A percentile compares a stretch with the other conserved stretches of the same genome.
These are phyloP conservation scores for Phoma herbarum DNA, from an alignment of 2,329 filamentous ascomycete genomes.

Conservation along the genomic window DNA sequence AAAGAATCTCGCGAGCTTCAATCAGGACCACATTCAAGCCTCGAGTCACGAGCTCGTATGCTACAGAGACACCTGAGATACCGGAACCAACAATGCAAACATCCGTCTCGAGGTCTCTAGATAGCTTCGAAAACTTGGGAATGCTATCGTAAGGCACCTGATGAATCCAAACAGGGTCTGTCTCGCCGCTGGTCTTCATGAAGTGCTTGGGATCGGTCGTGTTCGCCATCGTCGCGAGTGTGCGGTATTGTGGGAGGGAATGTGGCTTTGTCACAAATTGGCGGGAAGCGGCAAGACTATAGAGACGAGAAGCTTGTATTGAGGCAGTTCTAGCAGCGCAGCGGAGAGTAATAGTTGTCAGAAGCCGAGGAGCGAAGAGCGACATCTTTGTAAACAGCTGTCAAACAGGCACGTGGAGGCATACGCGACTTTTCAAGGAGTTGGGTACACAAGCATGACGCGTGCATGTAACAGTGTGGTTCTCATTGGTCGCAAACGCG, in stretches of 20 bases:
- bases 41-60: constrained; percentile 63
- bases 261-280: constrained; percentile 3
- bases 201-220: constrained; percentile 44
- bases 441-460: constrained; percentile 27
- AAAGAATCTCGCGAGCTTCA: constrained; percentile 63
- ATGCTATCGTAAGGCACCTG: constrained; percentile 56
- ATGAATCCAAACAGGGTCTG: constrained; percentile 64
- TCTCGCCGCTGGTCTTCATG: constrained; percentile 60
- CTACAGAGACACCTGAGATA: constrained; percentile 61
- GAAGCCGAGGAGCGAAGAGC: constrained; percentile 24
- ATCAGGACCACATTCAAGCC: constrained; percentile 62
- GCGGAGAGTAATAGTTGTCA: constrained; percentile 17
- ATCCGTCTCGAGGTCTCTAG: constrained; percentile 57
- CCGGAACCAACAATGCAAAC: constrained; percentile 63
- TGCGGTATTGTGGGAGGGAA: constrained; percentile 13
- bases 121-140: constrained; percentile 56
- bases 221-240: constrained; percentile 20
- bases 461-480: constrained; percentile 13
- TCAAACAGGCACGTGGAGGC: constrained; percentile 20
- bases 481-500: constrained; percentile 23
- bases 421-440: constrained; percentile 16
- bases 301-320: constrained; percentile 7
- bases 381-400: constrained; percentile 26
- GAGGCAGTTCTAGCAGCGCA: constrained; percentile 8
- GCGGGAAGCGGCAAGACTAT: constrained; percentile 7